Evolutionary conservation across 176 grass and related monocot genomes (phyloP).

Genomic region (Sorghum bicolor): DNA sequence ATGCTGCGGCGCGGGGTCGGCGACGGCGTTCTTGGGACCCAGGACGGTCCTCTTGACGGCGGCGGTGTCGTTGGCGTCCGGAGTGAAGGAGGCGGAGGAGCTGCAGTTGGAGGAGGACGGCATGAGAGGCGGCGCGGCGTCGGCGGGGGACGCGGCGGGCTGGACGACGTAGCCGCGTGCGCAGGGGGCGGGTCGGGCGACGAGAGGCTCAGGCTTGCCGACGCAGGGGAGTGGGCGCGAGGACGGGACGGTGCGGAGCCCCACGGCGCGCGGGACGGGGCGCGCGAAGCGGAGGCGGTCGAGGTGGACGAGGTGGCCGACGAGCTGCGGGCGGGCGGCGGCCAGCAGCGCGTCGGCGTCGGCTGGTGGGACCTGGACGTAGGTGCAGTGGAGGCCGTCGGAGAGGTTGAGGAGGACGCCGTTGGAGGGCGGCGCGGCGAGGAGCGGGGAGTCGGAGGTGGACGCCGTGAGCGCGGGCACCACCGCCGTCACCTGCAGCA

Average conservation of each 20-base stretch:
- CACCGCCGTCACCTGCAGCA: constrained; percentile 78
- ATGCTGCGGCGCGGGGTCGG: background rate
- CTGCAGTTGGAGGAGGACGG: constrained; percentile 37
- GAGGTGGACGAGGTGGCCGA: constrained; percentile 87
- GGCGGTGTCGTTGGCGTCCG: background rate
- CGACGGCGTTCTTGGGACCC: constrained; percentile 50
- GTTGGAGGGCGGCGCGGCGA: constrained; percentile 60
- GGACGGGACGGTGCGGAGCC: constrained; percentile 61
- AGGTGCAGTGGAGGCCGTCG: constrained; percentile 78
- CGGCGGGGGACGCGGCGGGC: constrained; percentile 37
- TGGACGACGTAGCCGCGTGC: constrained; percentile 66
- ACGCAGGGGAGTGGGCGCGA: constrained; percentile 46
- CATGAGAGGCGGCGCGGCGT: constrained; percentile 63
- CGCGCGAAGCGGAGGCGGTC: constrained; percentile 67
- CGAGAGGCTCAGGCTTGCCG: constrained; percentile 53
- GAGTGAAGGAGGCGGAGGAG: background rate
- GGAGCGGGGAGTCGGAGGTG: constrained; percentile 55
- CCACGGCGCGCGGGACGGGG: constrained; percentile 68
- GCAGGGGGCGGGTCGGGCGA: constrained; percentile 44
- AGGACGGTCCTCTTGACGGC: constrained; percentile 34
- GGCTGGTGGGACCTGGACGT: constrained; percentile 53
- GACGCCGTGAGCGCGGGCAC: constrained; percentile 79
- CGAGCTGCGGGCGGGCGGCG: constrained; percentile 58
- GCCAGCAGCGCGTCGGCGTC: constrained; percentile 77
- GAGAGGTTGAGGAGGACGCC: constrained; percentile 91